phyloP scores from a whole-genome alignment of 73 alveolate species.

The Effrenium voratum region DNA sequence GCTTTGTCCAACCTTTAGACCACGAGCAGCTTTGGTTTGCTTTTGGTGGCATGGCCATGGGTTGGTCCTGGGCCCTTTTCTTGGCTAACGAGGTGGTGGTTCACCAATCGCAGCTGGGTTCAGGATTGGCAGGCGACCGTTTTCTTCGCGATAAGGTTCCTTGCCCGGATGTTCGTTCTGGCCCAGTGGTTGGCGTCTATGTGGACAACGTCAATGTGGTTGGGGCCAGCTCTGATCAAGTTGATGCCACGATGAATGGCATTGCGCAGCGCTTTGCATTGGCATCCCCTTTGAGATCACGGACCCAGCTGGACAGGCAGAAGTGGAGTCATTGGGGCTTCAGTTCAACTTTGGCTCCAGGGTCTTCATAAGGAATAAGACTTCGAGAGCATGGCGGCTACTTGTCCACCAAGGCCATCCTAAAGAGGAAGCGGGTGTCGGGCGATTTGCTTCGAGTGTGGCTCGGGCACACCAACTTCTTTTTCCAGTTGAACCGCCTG shows the following conservation, averaged over 20 bases:
- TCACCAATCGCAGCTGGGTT: neutral
- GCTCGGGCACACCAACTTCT: neutral
- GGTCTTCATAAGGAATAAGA: neutral
- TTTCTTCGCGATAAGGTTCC: too few relatives aligned
- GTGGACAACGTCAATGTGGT: slow-evolving; percentile 15
- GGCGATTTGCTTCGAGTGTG: neutral
- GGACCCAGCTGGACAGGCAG: neutral
- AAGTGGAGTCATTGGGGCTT: neutral
- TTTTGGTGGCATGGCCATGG: slow-evolving; percentile 26
- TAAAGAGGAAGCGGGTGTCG: neutral
- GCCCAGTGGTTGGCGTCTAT: too few relatives aligned
- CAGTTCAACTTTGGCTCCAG: neutral
- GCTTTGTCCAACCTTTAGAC: neutral
- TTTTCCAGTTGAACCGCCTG: neutral
- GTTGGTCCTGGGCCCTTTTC: slow-evolving; percentile 34
- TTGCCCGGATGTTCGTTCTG: too few relatives aligned
- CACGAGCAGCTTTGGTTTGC: neutral
- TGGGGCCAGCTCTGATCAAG: neutral
- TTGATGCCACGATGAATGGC: neutral
- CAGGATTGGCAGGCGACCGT: neutral
- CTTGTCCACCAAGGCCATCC: neutral
- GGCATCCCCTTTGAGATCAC: neutral
- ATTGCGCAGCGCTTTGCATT: neutral
- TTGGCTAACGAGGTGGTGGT: slow-evolving; percentile 13
- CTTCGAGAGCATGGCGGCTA: neutral